A percentile compares a stretch with the other conserved stretches of the same genome.
These are phyloP conservation scores for Aegle marmelos DNA, from an alignment of 345 rosid genomes.

Conservation along the genomic window DNA sequence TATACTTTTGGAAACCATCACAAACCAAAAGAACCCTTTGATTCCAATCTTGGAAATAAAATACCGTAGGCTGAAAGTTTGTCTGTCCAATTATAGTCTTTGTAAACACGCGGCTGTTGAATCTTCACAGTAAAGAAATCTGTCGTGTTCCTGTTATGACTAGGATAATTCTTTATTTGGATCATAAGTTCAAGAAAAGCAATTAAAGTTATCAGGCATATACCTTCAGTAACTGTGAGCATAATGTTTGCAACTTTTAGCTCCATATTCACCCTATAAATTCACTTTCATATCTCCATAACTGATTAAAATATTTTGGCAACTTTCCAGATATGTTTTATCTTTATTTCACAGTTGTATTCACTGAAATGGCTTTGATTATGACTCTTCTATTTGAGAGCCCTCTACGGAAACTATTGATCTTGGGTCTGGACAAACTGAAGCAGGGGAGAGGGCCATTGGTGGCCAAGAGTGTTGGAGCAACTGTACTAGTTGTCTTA, in stretches of 20 bases:
- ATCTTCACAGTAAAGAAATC: constrained; percentile 9
- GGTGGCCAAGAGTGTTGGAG: constrained; percentile 39
- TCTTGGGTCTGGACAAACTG: constrained; percentile 30
- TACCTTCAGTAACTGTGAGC: neutral
- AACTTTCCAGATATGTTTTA: constrained; percentile 30
- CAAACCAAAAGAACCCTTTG: no score
- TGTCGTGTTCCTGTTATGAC: neutral
- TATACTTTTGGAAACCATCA: no score
- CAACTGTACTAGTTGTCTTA: constrained; percentile 40
- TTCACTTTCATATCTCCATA: neutral
- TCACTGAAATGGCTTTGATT: constrained; percentile 38
- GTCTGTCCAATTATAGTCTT: neutral
- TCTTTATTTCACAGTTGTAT: constrained; percentile 30
- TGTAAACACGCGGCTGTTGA: neutral
- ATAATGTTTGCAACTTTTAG: neutral
- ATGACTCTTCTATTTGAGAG: constrained; percentile 28
- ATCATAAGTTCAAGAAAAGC: constrained; percentile 2
- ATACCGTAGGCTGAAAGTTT: no score
- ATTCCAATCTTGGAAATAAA: no score
- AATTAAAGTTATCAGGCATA: neutral
- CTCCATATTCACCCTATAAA: neutral
- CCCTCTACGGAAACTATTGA: constrained; percentile 39
- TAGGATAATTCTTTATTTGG: constrained; percentile 30
- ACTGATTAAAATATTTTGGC: neutral
- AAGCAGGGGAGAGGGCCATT: constrained; percentile 46